These are phyloP conservation scores for Secale cereale DNA, from an alignment of 176 grass and related monocot genomes.

Conservation along the genomic window DNA sequence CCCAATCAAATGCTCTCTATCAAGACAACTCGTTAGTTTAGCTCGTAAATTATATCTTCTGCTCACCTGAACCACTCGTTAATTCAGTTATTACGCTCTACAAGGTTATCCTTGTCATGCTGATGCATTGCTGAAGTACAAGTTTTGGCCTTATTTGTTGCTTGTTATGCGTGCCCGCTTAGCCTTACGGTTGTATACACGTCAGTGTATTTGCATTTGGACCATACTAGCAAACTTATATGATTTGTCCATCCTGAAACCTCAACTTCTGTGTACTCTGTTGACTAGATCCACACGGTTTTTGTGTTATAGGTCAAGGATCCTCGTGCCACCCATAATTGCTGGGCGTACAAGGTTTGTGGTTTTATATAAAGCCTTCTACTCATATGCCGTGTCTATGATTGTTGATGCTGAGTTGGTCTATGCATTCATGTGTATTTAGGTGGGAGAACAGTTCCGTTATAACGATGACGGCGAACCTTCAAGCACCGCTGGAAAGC, in stretches of 20 bases:
- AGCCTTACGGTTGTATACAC: neutral
- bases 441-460: slow-evolving; percentile 88
- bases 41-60: neutral
- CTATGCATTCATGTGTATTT: slow-evolving; percentile 8
- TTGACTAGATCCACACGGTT: slow-evolving; percentile 16
- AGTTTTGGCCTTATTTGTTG: neutral
- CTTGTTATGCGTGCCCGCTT: neutral
- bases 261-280: neutral
- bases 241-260: neutral
- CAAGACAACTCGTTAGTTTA: neutral
- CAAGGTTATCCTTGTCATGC: neutral
- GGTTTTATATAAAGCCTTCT: neutral
- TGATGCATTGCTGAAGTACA: neutral
- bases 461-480: slow-evolving; percentile 89
- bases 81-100: neutral
- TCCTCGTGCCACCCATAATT: slow-evolving; percentile 90
- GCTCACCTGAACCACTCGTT: neutral
- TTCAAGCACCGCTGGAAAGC: slow-evolving; percentile 89
- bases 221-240: neutral
- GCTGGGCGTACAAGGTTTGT: slow-evolving; percentile 91
- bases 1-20: neutral
- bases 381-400: neutral
- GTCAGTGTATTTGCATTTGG: neutral
- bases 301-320: slow-evolving; percentile 65
- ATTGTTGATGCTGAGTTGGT: neutral